Percentiles rank a stretch among this genome's conserved stretches.
phyloP scores from a whole-genome alignment of 768 basidiomycete species.

The Boletus rubescentipes region DNA sequence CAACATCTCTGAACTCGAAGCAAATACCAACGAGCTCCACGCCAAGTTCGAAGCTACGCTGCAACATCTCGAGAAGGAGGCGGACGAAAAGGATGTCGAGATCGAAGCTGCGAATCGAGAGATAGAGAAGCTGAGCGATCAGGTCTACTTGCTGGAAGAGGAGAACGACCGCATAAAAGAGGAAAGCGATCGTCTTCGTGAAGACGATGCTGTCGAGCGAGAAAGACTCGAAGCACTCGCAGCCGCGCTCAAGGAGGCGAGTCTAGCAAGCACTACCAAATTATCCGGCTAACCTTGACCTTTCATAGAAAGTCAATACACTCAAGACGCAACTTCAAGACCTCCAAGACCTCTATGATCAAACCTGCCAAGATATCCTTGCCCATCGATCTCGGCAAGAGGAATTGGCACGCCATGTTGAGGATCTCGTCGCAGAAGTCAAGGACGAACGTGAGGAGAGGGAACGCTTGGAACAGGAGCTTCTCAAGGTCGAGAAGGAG shows the following conservation, averaged over 20 bases:
- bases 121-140: slow-evolving; percentile 77
- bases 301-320: slow-evolving; percentile 60
- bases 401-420: slow-evolving; percentile 71
- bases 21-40: slow-evolving; percentile 66
- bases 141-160: slow-evolving; percentile 84
- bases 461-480: slow-evolving; percentile 51
- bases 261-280: slow-evolving; percentile 8
- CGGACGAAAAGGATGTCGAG: slow-evolving; percentile 78
- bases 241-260: slow-evolving; percentile 77
- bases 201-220: slow-evolving; percentile 72
- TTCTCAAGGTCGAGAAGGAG: slow-evolving; percentile 57
- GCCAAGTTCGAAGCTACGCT: slow-evolving; percentile 73
- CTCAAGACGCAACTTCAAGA: slow-evolving; percentile 69
- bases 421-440: slow-evolving; percentile 65
- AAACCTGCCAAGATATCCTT: slow-evolving; percentile 59
- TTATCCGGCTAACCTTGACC: background rate
- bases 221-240: slow-evolving; percentile 67
- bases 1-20: slow-evolving; percentile 72
- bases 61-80: slow-evolving; percentile 73
- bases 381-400: slow-evolving; percentile 72
- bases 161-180: slow-evolving; percentile 77
- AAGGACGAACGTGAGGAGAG: slow-evolving; percentile 57
- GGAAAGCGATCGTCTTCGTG: slow-evolving; percentile 61
- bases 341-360: slow-evolving; percentile 62
- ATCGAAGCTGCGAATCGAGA: slow-evolving; percentile 71